Evolutionary conservation across 2,329 filamentous ascomycete genomes (phyloP), one percentile per base, ranked within the genome.

Genomic region (Cyanodermella asteris): DNA sequence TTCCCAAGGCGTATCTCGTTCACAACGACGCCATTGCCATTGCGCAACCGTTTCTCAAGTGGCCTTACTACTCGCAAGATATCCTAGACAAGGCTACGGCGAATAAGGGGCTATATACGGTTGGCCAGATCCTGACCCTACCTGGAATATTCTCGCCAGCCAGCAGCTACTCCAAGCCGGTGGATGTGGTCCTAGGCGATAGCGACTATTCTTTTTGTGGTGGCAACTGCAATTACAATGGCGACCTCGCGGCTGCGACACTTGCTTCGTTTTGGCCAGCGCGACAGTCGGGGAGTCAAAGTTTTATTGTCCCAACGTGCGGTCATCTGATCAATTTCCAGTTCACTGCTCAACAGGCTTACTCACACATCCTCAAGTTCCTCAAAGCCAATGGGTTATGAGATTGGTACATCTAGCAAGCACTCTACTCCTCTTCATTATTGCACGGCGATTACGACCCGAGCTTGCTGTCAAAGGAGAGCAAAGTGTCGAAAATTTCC

Each of bases 271-370:
- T n/a, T n/a, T n/a, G n/a, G n/a, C n/a, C n/a, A n/a, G n/a, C n/a
- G n/a, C n/a, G n/a, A n/a, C n/a, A n/a, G n/a, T n/a, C n/a, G n/a
- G n/a, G n/a, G 18, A 30, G 27, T 18, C 35, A 31, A 18, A 35
- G 32, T n/a, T 37, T 35, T 27, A 34, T 35, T 25, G 35, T 31
- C 20, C 11, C 24, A 21, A 32, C 32, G 11, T 23, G 31, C 16
- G 34, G 35, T 6, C 35, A 38, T 30, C 26, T 25, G n/a, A 37
- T 37, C 14, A 35, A 35, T 3, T 34, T 32, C n/a, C 34, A 37
- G 16, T 35, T 31, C 28, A 34, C 22, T 18, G 36, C 29, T 11
- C 35, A 31, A 24, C 31, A 36, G 23, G 37, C 32, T 28, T 38
- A 36, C 22, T 27, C 32, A 23, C 34, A 38, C 6, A 37, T 37